Evolutionary conservation across 1,284 basidiomycete genomes (phyloP).

Genomic region (Fomes fomentarius): DNA sequence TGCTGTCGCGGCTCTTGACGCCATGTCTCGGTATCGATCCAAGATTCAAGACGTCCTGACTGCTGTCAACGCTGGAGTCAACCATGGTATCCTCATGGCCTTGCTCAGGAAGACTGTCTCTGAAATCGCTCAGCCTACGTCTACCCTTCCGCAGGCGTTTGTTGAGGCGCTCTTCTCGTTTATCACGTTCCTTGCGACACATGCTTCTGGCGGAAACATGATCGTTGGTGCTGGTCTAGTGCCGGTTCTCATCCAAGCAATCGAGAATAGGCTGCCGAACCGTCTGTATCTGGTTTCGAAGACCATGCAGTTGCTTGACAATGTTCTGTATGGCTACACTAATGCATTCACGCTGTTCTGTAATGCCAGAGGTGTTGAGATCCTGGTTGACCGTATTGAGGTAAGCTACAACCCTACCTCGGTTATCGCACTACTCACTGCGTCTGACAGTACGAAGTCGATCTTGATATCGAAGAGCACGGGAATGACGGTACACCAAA

Average conservation of each 20-base stretch:
- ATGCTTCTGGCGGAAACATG: slow-evolving; percentile 87
- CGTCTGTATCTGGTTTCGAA: slow-evolving; percentile 80
- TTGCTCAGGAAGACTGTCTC: slow-evolving; percentile 80
- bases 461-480: slow-evolving; percentile 65
- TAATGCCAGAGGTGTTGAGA: slow-evolving; percentile 83
- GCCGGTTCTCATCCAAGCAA: slow-evolving; percentile 86
- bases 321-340: slow-evolving; percentile 86
- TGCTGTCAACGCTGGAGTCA: slow-evolving; percentile 93
- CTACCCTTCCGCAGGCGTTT: slow-evolving; percentile 76
- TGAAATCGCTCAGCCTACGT: slow-evolving; percentile 69
- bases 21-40: slow-evolving; percentile 82
- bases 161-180: slow-evolving; percentile 88
- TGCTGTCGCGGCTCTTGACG: slow-evolving; percentile 89
- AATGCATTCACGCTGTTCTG: slow-evolving; percentile 91
- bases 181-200: slow-evolving; percentile 86
- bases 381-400: slow-evolving; percentile 86
- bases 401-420: slow-evolving; percentile 44
- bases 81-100: slow-evolving; percentile 93
- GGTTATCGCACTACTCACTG: slow-evolving; percentile 16
- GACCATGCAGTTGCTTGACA: slow-evolving; percentile 91
- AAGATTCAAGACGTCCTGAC: slow-evolving; percentile 89
- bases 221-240: slow-evolving; percentile 97
- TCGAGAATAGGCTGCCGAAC: slow-evolving; percentile 74
- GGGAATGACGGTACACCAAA: slow-evolving; percentile 45
- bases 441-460: slow-evolving; percentile 65